Percentiles rank a stretch among this genome's conserved stretches.
Evolutionary conservation across 495 filamentous ascomycete species (phyloP).

Genomic region (Viridothelium virens): DNA sequence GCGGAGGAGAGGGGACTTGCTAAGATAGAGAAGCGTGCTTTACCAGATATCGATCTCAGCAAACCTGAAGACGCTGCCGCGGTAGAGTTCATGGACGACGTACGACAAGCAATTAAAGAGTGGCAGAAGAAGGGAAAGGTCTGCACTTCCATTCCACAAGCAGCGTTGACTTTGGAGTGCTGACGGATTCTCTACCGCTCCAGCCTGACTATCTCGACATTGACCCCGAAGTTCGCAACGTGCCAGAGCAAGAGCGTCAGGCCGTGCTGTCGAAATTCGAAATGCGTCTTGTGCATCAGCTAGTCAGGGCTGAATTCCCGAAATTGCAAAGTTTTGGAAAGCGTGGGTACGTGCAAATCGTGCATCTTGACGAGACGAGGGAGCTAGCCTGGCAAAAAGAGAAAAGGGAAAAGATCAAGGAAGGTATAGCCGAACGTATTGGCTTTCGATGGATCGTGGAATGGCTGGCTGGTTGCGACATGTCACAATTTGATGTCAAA

Average conservation of each 20-base stretch:
- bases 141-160: neutral
- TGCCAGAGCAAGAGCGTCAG: constrained; percentile 8
- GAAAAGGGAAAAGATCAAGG: constrained; percentile 35
- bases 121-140: constrained; percentile 37
- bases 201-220: constrained; percentile 23
- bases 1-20: constrained; percentile 36
- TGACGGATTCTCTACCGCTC: neutral
- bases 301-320: constrained; percentile 58
- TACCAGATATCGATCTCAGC: constrained; percentile 43
- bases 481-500: constrained; percentile 43
- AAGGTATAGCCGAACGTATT: constrained; percentile 42
- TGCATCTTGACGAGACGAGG: constrained; percentile 40
- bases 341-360: constrained; percentile 47
- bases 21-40: constrained; percentile 34
- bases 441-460: constrained; percentile 68
- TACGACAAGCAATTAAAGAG: constrained; percentile 42
- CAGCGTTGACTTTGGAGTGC: neutral
- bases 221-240: neutral
- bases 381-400: constrained; percentile 40
- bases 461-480: constrained; percentile 52
- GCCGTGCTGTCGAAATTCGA: constrained; percentile 37
- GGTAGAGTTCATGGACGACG: constrained; percentile 45
- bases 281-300: constrained; percentile 59
- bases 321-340: constrained; percentile 42
- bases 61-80: constrained; percentile 48